A percentile compares a stretch with the other conserved stretches of the same genome.
These are phyloP conservation scores for Colletotrichum tofieldiae DNA, from an alignment of 2,329 filamentous ascomycete genomes.

Conservation along the genomic window DNA sequence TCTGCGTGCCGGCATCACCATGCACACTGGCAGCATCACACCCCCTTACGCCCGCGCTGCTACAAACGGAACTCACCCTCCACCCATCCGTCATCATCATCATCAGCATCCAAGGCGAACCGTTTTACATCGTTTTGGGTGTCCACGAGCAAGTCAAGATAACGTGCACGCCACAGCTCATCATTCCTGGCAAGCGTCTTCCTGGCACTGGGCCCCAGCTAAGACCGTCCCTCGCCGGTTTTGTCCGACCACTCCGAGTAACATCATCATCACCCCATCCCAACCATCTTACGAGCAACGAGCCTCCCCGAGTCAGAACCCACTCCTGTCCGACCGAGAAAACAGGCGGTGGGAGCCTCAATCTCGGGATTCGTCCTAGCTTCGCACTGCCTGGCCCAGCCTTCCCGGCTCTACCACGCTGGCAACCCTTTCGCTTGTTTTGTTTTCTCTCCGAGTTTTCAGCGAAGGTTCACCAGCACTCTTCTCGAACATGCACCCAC, in stretches of 20 bases:
- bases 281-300: slow-evolving; percentile 35
- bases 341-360: slow-evolving; percentile 31
- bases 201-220: not conserved
- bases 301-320: slow-evolving; percentile 36
- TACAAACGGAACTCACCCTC: not conserved
- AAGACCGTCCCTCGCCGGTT: slow-evolving; percentile 19
- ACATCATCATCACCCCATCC: slow-evolving; percentile 41
- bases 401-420: not conserved
- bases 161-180: too few relatives aligned
- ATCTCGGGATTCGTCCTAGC: slow-evolving; percentile 33
- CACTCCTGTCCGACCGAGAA: slow-evolving; percentile 20
- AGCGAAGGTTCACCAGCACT: slow-evolving; percentile 16
- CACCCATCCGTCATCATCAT: not conserved
- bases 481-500: not conserved
- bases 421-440: not conserved
- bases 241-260: slow-evolving; percentile 27
- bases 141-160: too few relatives aligned
- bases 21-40: too few relatives aligned
- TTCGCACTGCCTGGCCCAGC: slow-evolving; percentile 9
- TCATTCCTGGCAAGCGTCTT: not conserved
- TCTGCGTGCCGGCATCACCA: too few relatives aligned
- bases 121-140: not conserved
- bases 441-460: slow-evolving; percentile 31
- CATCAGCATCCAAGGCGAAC: not conserved
- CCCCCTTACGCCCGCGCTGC: too few relatives aligned